Percentiles rank a stretch among this genome's conserved stretches.
Evolutionary conservation across 495 filamentous ascomycete species (phyloP).

Genomic region (Penicillium herquei): DNA sequence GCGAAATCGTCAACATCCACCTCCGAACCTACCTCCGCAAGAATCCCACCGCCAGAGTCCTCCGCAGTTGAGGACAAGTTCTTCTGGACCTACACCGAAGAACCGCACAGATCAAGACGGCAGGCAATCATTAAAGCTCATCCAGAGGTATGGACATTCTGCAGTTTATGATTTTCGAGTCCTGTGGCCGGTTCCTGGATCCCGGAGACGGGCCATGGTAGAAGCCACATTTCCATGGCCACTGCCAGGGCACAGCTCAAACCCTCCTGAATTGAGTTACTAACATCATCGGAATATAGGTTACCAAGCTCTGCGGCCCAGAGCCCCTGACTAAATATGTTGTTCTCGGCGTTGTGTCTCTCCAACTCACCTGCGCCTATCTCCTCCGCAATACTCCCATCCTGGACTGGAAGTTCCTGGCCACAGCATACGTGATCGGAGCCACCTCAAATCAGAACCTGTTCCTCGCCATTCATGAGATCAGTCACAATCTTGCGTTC

Average conservation of each 20-base stretch:
- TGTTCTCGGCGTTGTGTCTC: conserved; percentile 76
- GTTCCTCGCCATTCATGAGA: conserved; percentile 98
- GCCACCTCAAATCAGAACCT: conserved; percentile 98
- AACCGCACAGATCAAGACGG: conserved; percentile 88
- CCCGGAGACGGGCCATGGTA: not conserved
- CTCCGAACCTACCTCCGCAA: conserved; percentile 21
- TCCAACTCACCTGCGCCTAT: conserved; percentile 80
- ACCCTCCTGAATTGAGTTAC: conserved; percentile 1
- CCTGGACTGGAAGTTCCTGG: conserved; percentile 78
- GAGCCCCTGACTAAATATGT: conserved; percentile 95
- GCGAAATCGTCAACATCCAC: conserved; percentile 21
- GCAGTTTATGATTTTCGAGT: not conserved
- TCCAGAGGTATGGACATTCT: conserved; percentile 67
- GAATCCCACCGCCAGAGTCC: conserved; percentile 34
- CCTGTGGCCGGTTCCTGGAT: conserved; percentile 2
- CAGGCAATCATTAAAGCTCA: conserved; percentile 97
- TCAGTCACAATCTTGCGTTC: conserved; percentile 97
- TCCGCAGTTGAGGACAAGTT: conserved; percentile 53
- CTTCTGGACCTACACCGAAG: conserved; percentile 98
- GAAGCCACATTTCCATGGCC: not conserved
- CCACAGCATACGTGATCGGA: conserved; percentile 86
- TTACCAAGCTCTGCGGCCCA: conserved; percentile 95
- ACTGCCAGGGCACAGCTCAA: conserved; percentile 4
- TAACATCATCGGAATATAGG: conserved; percentile 48
- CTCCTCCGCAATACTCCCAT: conserved; percentile 76